phyloP scores from a whole-genome alignment of 306 rosid species.

The Cucumis hystrix region DNA sequence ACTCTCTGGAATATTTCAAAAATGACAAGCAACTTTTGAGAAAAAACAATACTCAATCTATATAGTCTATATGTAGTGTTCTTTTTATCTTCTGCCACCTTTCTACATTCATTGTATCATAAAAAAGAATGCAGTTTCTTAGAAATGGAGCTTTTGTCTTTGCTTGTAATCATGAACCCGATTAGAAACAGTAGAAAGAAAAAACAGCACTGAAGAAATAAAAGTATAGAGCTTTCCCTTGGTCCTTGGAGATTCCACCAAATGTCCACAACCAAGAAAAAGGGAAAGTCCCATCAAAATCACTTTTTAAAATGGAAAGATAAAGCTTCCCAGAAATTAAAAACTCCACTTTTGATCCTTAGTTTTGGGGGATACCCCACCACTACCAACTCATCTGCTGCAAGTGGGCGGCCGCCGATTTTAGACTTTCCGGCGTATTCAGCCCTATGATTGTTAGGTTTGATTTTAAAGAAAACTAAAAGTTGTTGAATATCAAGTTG shows the following conservation, averaged over 20 bases:
- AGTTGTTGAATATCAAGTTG: too few species aligned
- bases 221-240: background rate
- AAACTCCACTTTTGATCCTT: background rate
- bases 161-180: background rate
- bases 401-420: conserved; percentile 1
- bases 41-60: too few species aligned
- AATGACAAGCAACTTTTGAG: too few species aligned
- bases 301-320: background rate
- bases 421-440: background rate
- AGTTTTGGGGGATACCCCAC: background rate
- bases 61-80: too few species aligned
- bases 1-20: too few species aligned
- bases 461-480: background rate
- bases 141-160: background rate
- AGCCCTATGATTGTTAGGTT: background rate
- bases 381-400: background rate
- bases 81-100: too few species aligned
- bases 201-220: background rate
- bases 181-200: background rate
- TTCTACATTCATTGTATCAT: background rate
- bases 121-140: background rate
- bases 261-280: background rate
- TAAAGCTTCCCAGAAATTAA: background rate
- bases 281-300: background rate
- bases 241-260: conserved; percentile 22